Percentiles rank a stretch among this genome's conserved stretches.
Evolutionary conservation across 306 rosid genomes (phyloP).

Genomic region (Fragaria ananassa): DNA sequence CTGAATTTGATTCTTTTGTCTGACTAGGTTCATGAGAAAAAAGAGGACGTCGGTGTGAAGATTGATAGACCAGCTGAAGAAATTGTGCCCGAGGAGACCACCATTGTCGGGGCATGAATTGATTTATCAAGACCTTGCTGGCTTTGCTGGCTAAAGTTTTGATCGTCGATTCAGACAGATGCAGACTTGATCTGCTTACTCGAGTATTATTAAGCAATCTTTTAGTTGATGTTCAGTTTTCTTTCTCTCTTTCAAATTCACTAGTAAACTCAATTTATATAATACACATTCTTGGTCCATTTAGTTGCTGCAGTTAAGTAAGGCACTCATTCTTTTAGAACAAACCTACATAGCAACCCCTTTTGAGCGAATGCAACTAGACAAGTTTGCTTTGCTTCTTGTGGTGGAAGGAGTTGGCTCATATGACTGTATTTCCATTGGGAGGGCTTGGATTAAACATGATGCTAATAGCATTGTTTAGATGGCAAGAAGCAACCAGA

Average conservation of each 20-base stretch:
- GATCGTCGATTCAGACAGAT: background rate
- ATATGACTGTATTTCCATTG: too few species aligned
- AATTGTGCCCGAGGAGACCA: slow-evolving; percentile 39
- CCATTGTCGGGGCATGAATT: slow-evolving; percentile 64
- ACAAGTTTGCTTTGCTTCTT: too few species aligned
- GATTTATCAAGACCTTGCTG: background rate
- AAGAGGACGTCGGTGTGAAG: slow-evolving; percentile 71
- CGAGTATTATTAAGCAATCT: background rate
- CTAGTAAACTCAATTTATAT: background rate
- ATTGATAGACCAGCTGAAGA: slow-evolving; percentile 86
- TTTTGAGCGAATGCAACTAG: too few species aligned
- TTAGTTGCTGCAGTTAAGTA: too few species aligned
- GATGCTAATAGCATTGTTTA: too few species aligned
- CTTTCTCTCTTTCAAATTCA: background rate
- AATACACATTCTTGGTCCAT: background rate
- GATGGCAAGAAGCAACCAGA: too few species aligned
- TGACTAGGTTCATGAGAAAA: slow-evolving; percentile 75
- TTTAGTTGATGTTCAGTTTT: background rate
- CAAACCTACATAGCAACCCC: too few species aligned
- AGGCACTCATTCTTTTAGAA: too few species aligned
- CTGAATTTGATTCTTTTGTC: background rate
- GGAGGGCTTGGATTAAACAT: too few species aligned
- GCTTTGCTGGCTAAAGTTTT: background rate
- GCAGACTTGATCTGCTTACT: background rate
- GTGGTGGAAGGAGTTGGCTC: too few species aligned